Conservation (phyloP, 768 basidiomycete species). For the Phanerodontia chrysosporium region DNA sequence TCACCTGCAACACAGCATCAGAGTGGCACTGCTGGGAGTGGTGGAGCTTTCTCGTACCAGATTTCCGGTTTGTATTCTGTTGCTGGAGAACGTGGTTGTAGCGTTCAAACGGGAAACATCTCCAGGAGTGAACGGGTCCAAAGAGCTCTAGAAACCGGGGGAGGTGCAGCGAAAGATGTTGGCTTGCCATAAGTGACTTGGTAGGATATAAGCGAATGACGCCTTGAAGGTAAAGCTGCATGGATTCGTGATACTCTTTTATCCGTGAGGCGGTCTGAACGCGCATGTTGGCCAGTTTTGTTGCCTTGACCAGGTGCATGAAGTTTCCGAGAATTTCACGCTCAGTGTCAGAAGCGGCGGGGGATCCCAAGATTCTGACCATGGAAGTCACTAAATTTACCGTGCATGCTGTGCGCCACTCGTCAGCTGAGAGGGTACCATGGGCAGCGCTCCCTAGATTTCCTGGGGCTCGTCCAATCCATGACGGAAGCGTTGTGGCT, state of each 20-base stretch:
- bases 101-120: constrained; percentile 27
- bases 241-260: constrained; percentile 23
- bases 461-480: constrained; percentile 16
- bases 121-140: constrained; percentile 13
- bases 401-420: constrained; percentile 17
- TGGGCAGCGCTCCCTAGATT: constrained; percentile 14
- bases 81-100: constrained; percentile 25
- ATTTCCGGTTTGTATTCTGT: constrained; percentile 21
- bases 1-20: neutral
- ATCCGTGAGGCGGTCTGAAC: constrained; percentile 21
- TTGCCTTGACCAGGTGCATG: constrained; percentile 32
- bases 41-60: constrained; percentile 11
- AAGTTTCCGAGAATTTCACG: constrained; percentile 15
- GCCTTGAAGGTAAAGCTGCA: constrained; percentile 28
- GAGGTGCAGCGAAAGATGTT: constrained; percentile 39
- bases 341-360: neutral
- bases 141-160: constrained; percentile 21
- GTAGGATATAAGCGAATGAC: constrained; percentile 29
- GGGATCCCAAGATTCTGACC: constrained; percentile 20
- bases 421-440: constrained; percentile 23
- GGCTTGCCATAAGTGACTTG: constrained; percentile 28
- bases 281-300: constrained; percentile 26
- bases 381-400: constrained; percentile 19
- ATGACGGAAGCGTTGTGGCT: constrained; percentile 19
- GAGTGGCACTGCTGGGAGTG: neutral